A percentile compares a stretch with the other conserved stretches of the same genome.
phyloP scores from a whole-genome alignment of 2,329 filamentous ascomycete species.

The Bipolaris victoriae region DNA sequence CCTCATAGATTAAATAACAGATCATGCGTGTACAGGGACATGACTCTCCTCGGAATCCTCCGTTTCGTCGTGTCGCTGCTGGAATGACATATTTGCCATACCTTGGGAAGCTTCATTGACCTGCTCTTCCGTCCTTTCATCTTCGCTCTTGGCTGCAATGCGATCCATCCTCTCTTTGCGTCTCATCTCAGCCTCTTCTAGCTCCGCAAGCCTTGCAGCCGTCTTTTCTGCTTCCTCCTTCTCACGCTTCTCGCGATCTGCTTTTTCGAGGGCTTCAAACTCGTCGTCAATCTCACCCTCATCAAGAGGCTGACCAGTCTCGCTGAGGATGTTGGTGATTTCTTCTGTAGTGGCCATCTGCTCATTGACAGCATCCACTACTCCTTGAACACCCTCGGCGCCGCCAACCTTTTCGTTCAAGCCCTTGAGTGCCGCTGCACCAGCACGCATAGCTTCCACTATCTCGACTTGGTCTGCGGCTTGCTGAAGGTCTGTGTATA shows the following conservation, averaged over 20 bases:
- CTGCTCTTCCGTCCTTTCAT: conserved; percentile 15
- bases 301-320: conserved; percentile 64
- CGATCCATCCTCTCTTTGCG: conserved; percentile 27
- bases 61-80: conserved; percentile 23
- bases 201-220: conserved; percentile 53
- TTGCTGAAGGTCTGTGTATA: conserved; percentile 82
- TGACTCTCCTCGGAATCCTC: conserved; percentile 27
- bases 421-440: conserved; percentile 71
- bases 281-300: conserved; percentile 88
- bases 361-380: conserved; percentile 76
- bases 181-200: conserved; percentile 45
- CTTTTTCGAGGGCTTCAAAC: conserved; percentile 73
- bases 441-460: conserved; percentile 80
- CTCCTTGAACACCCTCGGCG: conserved; percentile 73
- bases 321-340: conserved; percentile 76
- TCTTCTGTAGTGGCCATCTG: conserved; percentile 80
- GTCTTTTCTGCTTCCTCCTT: conserved; percentile 59
- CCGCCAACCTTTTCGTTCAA: conserved; percentile 82
- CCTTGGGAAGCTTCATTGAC: conserved; percentile 27
- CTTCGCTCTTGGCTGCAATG: neutral
- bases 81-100: conserved; percentile 29
- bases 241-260: conserved; percentile 79
- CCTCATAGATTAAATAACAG: neutral
- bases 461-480: conserved; percentile 85
- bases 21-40: conserved; percentile 23